phyloP scores from a whole-genome alignment of 768 basidiomycete species.

The Pleurotus tuoliensis region DNA sequence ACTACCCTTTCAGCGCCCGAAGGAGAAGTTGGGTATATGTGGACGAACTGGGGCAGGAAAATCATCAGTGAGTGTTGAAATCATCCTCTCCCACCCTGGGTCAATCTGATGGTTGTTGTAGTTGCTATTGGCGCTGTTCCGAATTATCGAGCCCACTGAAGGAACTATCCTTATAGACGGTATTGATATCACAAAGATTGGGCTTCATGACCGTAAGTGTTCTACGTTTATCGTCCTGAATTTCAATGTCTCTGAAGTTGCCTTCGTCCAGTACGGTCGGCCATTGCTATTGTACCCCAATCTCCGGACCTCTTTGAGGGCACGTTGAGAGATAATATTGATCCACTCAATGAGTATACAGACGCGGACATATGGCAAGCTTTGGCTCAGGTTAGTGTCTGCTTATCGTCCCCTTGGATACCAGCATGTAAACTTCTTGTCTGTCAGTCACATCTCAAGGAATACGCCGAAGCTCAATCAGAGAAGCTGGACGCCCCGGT shows the following conservation, averaged over 20 bases:
- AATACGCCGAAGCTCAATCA: slow-evolving; percentile 61
- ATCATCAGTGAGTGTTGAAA: slow-evolving; percentile 50
- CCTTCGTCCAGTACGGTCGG: slow-evolving; percentile 54
- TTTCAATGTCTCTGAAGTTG: background rate
- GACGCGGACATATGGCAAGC: slow-evolving; percentile 89
- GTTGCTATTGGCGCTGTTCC: slow-evolving; percentile 70
- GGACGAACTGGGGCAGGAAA: slow-evolving; percentile 82
- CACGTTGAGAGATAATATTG: slow-evolving; percentile 82
- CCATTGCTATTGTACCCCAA: slow-evolving; percentile 86
- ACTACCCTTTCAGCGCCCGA: slow-evolving; percentile 44
- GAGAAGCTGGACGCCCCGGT: slow-evolving; percentile 71
- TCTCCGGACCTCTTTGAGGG: slow-evolving; percentile 69
- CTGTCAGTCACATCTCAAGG: slow-evolving; percentile 58
- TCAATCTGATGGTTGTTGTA: slow-evolving; percentile 17
- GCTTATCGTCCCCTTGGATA: background rate
- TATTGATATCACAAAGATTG: slow-evolving; percentile 72
- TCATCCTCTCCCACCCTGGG: background rate
- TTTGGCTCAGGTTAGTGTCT: slow-evolving; percentile 52
- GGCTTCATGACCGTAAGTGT: slow-evolving; percentile 63
- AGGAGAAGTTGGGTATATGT: slow-evolving; percentile 88
- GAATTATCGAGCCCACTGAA: slow-evolving; percentile 66
- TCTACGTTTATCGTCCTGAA: background rate
- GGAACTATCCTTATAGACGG: slow-evolving; percentile 73
- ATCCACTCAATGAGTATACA: slow-evolving; percentile 69
- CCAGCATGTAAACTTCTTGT: background rate